Base-by-base conservation (phyloP, 148 eudicot genomes). In the Nyssa sinensis region DNA sequence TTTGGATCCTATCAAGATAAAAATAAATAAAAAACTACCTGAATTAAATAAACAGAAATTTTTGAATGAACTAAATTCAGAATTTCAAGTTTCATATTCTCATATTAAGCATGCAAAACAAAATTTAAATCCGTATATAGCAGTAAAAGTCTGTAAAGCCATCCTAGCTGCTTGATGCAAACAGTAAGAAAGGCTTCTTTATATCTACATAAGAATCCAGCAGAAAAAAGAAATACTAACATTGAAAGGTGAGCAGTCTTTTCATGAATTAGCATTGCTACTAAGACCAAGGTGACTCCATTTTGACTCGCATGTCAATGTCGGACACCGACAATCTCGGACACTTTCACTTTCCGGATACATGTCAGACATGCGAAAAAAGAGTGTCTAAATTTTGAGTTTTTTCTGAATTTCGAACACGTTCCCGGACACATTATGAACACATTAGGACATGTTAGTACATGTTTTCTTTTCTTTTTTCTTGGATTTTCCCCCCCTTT, bases 1-100 rank as follows among this genome's bases (percentile, higher is more conserved):
- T 83, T 96, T 1, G 99, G 99, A 69, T 96, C 99, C 98, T 96
- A 85, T 75, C 57, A 64, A 74, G 28, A 57, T 14, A 44, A 72
- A 67, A 57, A 65, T 24, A 33, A 75, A 57, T 27, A 35, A 64
- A 63, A n/a, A 53, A 14, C 2, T 55, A 7, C 21, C n/a, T n/a
- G 21, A 5, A 44, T 44, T 37, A 61, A 24, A 27, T 25, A 76
- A 27, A 3, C 5, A 24, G 14, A 55, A 65, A 19, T 49, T 37
- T 24, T 66, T n/a, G 19, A 72, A 57, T 55, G 32, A 0, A 41
- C n/a, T 35, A 28, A 64, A 14, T 35, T 24, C 9, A 3, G 55
- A 35, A 7, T 2, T 28, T 61, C 30, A 30, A 62, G 58, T 24
- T 8, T 23, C 29, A 2, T 35, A 35, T 64, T n/a, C 17, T n/a